Evolutionary conservation across 805 yeast genomes (phyloP).

Genomic region (Candida bentonensis): DNA sequence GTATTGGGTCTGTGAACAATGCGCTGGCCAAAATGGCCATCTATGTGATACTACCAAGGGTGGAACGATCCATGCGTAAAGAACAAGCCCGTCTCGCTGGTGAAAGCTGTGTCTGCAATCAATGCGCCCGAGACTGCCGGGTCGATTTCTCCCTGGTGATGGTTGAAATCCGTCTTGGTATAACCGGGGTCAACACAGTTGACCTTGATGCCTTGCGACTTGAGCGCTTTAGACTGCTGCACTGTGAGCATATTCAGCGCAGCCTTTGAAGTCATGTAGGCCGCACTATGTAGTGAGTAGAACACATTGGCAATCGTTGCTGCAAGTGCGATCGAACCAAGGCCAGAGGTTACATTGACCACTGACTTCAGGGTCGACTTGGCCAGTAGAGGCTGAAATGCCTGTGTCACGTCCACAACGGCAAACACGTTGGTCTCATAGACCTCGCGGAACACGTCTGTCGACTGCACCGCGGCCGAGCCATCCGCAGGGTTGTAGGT

Average conservation of each 20-base stretch:
- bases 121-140: background rate
- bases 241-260: conserved; percentile 1
- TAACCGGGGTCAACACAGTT: background rate
- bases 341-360: background rate
- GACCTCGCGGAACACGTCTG: background rate
- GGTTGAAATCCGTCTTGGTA: background rate
- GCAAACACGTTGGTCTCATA: background rate
- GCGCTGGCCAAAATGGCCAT: too few species aligned
- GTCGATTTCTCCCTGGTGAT: background rate
- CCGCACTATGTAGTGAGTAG: background rate
- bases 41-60: too few species aligned
- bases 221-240: background rate
- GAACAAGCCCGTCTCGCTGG: background rate
- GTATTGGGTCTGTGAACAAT: too few species aligned
- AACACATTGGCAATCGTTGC: background rate
- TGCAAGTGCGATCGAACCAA: background rate
- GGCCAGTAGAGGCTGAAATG: background rate
- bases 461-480: background rate
- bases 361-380: background rate
- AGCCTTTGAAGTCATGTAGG: background rate
- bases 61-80: background rate
- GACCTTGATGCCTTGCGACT: background rate
- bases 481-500: background rate
- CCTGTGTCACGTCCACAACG: background rate
- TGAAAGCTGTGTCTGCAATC: background rate